phyloP scores from a whole-genome alignment of 2,329 filamentous ascomycete species.

The Dactylellina parvicollis region DNA sequence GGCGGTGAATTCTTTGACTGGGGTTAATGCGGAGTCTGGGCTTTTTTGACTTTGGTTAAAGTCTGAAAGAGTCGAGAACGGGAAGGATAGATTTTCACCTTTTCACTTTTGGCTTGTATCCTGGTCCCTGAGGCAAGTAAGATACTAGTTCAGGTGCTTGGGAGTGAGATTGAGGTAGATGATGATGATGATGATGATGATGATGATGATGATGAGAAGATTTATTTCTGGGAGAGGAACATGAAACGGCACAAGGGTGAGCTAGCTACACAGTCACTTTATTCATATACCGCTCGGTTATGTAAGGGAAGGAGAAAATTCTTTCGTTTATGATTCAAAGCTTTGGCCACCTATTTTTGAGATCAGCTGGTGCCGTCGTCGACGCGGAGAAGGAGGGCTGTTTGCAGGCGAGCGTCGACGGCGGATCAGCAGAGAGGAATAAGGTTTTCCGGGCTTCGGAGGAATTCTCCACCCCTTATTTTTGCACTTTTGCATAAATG shows the following conservation, averaged over 20 bases:
- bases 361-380: constrained; percentile 19
- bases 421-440: constrained; percentile 9
- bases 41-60: not conserved
- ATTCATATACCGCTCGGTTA: too few species aligned
- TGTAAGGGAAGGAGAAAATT: constrained; percentile 18
- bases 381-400: not conserved
- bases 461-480: not conserved
- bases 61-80: not conserved
- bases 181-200: constrained; percentile 16
- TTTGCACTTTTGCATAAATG: not conserved
- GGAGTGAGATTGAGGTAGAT: constrained; percentile 17
- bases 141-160: not conserved
- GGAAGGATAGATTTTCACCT: not conserved
- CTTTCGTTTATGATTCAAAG: constrained; percentile 39
- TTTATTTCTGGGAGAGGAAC: constrained; percentile 15
- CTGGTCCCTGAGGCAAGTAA: not conserved
- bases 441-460: constrained; percentile 11
- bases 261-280: not conserved
- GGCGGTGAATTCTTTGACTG: not conserved
- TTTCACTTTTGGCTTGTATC: not conserved
- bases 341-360: constrained; percentile 23
- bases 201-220: constrained; percentile 22
- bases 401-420: constrained; percentile 4
- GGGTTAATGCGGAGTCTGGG: not conserved
- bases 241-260: not conserved